Conservation (phyloP, 2,329 filamentous ascomycete genomes). For the Trichophyton rubrum region DNA sequence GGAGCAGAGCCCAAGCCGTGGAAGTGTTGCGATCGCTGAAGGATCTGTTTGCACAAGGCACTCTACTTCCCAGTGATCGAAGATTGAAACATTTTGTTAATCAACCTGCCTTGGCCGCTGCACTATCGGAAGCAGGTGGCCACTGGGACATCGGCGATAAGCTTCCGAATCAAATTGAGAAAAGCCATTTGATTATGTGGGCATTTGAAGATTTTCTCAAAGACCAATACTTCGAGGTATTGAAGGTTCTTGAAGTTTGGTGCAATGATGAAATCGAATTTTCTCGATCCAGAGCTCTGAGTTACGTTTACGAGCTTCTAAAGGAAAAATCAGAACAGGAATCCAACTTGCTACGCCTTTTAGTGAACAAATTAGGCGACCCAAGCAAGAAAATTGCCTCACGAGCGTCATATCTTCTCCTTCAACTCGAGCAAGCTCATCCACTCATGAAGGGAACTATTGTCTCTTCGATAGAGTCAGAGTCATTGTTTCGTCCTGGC, state of each 20-base stretch:
- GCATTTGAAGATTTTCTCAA: conserved; percentile 94
- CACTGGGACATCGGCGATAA: conserved; percentile 58
- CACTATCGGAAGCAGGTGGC: conserved; percentile 50
- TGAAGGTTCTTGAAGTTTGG: conserved; percentile 85
- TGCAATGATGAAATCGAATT: conserved; percentile 93
- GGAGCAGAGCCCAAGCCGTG: conserved; percentile 82
- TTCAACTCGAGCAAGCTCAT: conserved; percentile 79
- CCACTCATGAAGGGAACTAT: conserved; percentile 89
- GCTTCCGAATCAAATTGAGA: conserved; percentile 61
- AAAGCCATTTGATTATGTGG: conserved; percentile 73
- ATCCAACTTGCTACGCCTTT: conserved; percentile 74
- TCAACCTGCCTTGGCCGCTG: conserved; percentile 63
- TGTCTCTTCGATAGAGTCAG: conserved; percentile 71
- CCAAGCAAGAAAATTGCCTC: conserved; percentile 92
- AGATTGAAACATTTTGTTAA: conserved; percentile 67
- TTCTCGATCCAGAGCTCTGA: conserved; percentile 73
- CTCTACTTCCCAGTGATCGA: conserved; percentile 68
- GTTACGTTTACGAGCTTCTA: conserved; percentile 80
- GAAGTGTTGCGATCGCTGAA: conserved; percentile 87
- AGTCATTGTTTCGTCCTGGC: conserved; percentile 73
- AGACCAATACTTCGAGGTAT: conserved; percentile 79
- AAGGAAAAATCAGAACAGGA: conserved; percentile 97
- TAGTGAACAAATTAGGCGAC: conserved; percentile 96
- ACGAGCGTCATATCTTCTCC: conserved; percentile 78
- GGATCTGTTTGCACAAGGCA: conserved; percentile 82